Evolutionary conservation across 139 green algal species (phyloP), one percentile per base, ranked within the genome.

Genomic region (Microglena sp.): DNA sequence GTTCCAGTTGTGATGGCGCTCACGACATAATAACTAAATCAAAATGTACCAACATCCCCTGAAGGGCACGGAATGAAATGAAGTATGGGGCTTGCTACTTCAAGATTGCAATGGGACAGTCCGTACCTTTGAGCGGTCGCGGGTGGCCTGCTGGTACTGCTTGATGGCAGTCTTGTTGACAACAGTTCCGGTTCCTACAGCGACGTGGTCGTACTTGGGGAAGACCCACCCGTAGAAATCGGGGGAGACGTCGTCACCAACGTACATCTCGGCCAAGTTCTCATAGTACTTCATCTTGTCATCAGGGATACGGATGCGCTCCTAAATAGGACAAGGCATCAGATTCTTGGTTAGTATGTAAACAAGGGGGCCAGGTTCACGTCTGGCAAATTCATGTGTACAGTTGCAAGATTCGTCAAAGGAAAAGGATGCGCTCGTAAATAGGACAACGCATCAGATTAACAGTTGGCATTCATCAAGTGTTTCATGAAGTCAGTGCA

Each of bases 271-370:
- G 5, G 93, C 93, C 50, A 99, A 80, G 82, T 99, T 88, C 87
- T 97, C 92, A 74, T 99, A 99, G 85, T 97, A 98, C 46, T 96
- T 83, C 93, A 98, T 99, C 85, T 97, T 97, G 72, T 97, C 93
- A 33, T 97, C 92, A 53, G 87, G 82, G 73, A 97, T 95, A 55
- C 87, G 78, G 69, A 97, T 97, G 70, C 91, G 83, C 84, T 97
- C 91, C 81, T 91, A 80, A 24, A 62, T 21, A 50, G 11, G 18
- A n/a, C 11, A 11, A 50, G 40, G 40, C 40, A 50, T 18, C 40
- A 50, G 40, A 11, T 18, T n/a, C 40, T 50, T 50, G 40, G 18
- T 50, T 11, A 18, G 40, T 18, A 18, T 18, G 40, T 50, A 18
- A 24, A 18, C 40, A 50, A 24, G 40, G 11, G 40, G 11, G 40